These are phyloP conservation scores for Oryza brachyantha DNA, from an alignment of 176 grass and related monocot genomes.

Conservation along the genomic window DNA sequence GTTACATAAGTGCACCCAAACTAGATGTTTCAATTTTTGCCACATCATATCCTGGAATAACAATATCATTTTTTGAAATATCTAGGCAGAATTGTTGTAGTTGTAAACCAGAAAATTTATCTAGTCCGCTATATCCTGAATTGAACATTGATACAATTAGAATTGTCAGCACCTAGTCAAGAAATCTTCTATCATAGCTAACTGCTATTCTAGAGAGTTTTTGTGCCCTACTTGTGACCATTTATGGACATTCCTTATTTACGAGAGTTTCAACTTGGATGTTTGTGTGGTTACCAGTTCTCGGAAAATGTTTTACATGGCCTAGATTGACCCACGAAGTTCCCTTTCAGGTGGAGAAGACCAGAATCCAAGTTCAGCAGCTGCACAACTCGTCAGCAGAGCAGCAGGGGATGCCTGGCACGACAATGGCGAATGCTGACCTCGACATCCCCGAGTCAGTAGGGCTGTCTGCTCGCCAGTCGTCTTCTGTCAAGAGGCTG, in stretches of 20 bases:
- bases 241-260: not conserved
- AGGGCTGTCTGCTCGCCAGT: slow-evolving; percentile 46
- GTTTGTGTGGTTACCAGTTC: not conserved
- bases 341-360: slow-evolving; percentile 60
- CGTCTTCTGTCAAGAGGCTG: slow-evolving; percentile 37
- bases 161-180: not conserved
- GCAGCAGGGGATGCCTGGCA: slow-evolving; percentile 30
- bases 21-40: not conserved
- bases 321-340: not conserved
- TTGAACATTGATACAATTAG: no score
- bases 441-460: slow-evolving; percentile 87
- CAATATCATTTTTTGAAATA: not conserved
- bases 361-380: slow-evolving; percentile 48
- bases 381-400: slow-evolving; percentile 44
- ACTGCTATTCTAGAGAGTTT: not conserved
- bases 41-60: not conserved
- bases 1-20: not conserved
- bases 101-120: not conserved
- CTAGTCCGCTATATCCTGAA: not conserved
- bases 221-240: not conserved
- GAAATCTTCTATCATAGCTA: not conserved
- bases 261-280: not conserved
- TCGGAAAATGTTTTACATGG: not conserved
- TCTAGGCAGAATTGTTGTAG: not conserved
- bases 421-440: slow-evolving; percentile 37